A percentile compares a stretch with the other conserved stretches of the same genome.
Conservation (phyloP, 768 basidiomycete genomes). For the Boletus vermiculosoides region DNA sequence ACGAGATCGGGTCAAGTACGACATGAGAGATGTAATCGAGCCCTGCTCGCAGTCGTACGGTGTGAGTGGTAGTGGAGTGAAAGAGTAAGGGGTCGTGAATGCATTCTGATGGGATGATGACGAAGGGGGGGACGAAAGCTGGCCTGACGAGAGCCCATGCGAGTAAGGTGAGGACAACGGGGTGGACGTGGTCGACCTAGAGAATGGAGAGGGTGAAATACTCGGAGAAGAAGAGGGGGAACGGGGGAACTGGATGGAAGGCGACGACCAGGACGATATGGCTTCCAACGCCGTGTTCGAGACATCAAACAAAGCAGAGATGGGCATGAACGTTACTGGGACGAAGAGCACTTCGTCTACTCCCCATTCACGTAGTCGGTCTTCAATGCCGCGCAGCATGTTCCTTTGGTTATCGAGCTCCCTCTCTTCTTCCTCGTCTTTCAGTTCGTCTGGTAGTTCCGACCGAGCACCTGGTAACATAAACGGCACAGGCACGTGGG, state of each 20-base stretch:
- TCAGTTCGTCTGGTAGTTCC: constrained; percentile 36
- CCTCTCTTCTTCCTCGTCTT: constrained; percentile 31
- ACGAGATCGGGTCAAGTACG: constrained; percentile 28
- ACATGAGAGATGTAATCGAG: constrained; percentile 26
- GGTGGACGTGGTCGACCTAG: constrained; percentile 30
- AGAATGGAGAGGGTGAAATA: constrained; percentile 34
- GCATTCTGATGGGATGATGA: constrained; percentile 25
- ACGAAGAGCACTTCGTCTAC: constrained; percentile 77
- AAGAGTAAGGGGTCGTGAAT: constrained; percentile 33
- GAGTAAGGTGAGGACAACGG: constrained; percentile 33
- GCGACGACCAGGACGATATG: constrained; percentile 23
- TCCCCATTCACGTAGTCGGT: constrained; percentile 63
- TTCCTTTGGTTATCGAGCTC: constrained; percentile 41
- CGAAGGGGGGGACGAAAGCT: constrained; percentile 26
- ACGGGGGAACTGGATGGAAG: constrained; percentile 24
- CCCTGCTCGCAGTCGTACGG: constrained; percentile 28
- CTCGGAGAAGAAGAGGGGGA: constrained; percentile 33
- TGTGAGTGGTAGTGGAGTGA: constrained; percentile 28
- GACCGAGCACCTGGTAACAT: constrained; percentile 33
- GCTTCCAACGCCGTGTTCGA: constrained; percentile 21
- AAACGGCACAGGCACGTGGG: constrained; percentile 52
- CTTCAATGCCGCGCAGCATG: constrained; percentile 48
- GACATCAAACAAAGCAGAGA: constrained; percentile 23
- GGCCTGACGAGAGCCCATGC: constrained; percentile 23
- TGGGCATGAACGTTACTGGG: constrained; percentile 21